A percentile compares a stretch with the other conserved stretches of the same genome.
Evolutionary conservation across 176 grass and related monocot species (phyloP).

Genomic region (Musa itinerans): DNA sequence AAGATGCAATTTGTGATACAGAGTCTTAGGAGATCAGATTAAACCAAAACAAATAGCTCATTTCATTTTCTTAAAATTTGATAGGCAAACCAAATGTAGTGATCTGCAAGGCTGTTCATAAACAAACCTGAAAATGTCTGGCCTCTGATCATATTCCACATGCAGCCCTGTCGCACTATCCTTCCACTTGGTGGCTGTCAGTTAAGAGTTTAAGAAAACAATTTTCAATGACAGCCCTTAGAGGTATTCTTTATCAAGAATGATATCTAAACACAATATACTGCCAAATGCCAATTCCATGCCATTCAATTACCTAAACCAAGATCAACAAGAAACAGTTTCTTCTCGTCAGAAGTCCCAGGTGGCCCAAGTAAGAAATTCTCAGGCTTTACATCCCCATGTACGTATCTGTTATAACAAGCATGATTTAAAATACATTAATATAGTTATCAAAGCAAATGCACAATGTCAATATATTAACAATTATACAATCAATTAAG

Average conservation of each 20-base stretch:
- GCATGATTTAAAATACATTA: background rate
- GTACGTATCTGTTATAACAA: background rate
- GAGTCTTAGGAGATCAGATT: background rate
- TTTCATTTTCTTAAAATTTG: background rate
- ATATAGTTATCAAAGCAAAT: background rate
- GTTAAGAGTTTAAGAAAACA: background rate
- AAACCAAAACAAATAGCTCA: background rate
- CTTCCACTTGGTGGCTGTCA: constrained; percentile 1
- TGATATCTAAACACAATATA: background rate
- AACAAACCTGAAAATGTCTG: constrained; percentile 1
- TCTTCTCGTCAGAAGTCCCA: constrained; percentile 8
- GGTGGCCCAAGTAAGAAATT: constrained; percentile 9
- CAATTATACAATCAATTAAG: background rate
- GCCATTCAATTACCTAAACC: background rate
- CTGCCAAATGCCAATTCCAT: background rate
- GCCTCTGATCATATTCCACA: constrained; percentile 9
- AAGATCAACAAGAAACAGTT: constrained; percentile 15
- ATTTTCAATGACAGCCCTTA: background rate
- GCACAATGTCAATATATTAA: background rate
- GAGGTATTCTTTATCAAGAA: background rate
- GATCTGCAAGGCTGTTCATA: background rate
- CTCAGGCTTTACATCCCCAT: constrained; percentile 15
- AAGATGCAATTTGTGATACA: background rate
- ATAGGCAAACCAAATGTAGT: background rate
- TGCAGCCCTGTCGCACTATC: background rate